These are phyloP conservation scores for Phytophthora agathidicida DNA, from an alignment of 352 stramenopile genomes.

Conservation along the genomic window DNA sequence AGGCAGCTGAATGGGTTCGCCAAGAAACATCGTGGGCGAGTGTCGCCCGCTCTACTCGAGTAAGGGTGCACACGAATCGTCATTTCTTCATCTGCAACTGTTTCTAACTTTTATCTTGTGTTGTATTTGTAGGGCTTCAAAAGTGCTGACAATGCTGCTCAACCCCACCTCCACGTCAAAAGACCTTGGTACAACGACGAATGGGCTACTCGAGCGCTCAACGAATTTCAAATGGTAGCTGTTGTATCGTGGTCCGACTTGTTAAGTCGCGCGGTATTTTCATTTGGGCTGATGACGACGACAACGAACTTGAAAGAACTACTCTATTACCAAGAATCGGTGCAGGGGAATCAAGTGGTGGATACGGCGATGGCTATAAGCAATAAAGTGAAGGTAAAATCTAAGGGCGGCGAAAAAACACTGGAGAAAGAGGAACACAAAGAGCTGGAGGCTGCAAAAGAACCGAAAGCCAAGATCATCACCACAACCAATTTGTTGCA, in stretches of 20 bases:
- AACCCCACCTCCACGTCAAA: no score
- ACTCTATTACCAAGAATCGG: background rate
- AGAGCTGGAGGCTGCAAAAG: no score
- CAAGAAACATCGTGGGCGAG: slow-evolving; percentile 2
- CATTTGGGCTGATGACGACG: slow-evolving; percentile 11
- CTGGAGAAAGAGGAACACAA: no score
- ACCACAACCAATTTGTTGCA: no score
- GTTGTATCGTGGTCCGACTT: slow-evolving; percentile 26
- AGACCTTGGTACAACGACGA: no score
- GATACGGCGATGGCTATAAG: background rate
- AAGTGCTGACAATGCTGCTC: no score
- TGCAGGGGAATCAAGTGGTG: background rate
- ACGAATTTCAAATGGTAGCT: slow-evolving; percentile 31
- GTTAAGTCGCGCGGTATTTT: slow-evolving; percentile 20
- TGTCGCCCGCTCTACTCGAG: slow-evolving; percentile 4
- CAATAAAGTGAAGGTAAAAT: slow-evolving; percentile 4
- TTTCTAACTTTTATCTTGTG: no score
- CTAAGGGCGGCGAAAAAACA: background rate
- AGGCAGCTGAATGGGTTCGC: slow-evolving; percentile 9
- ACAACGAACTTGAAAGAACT: slow-evolving; percentile 28
- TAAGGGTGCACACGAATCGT: no score
- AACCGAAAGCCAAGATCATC: background rate
- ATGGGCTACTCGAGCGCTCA: slow-evolving; percentile 22
- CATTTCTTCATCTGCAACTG: no score
- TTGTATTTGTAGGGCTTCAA: no score